Base-by-base conservation (phyloP, 179 eudicot species). In the Silene vulgaris region DNA sequence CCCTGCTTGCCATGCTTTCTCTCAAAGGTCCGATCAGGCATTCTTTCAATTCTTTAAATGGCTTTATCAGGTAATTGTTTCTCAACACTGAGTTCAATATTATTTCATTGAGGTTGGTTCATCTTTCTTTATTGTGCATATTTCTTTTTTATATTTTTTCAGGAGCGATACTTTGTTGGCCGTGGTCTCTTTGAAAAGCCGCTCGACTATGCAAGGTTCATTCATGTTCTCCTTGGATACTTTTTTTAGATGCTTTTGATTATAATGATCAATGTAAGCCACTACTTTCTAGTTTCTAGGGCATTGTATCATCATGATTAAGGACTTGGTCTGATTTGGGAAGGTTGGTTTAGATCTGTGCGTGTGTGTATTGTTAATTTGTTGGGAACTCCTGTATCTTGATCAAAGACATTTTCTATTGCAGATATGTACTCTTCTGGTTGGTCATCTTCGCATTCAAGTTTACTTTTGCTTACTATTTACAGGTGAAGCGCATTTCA, bases 101-200 rank as follows among this genome's bases (percentile, higher is more conserved):
- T 23, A 32, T 72, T 61, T n/a, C 8, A 30, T 30, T 45, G 7
- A 7, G 40, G 35, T 4, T 29, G 70, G 37, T 28, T 32, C 37
- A 21, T 35, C 4, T 50, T 59, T 5, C 29, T 72, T 56, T 0
- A n/a, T 5, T 67, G 19, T 71, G 29, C 20, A n/a, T 56, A 14
- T 9, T n/a, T 56, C 60, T 16, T 4, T 56, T 56, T 56, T 56
- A 56, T 20, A 48, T 64, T 2, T 48, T 75, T 82, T n/a, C 91
- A 94, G 98, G 99, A 95, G 87, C 88, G 99, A 63, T 95, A 95
- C 80, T 95, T 82, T 84, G 99, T 95, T 43, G 99, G 99, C 20
- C 96, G 99, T 77, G 97, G 99, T 80, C 99, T 95, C 72, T 93
- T 79, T 82, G 99, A 95, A 79, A 89, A 85, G 67, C 89, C 90